Conservation (phyloP, 2,329 filamentous ascomycete species). For the Magnaporthales sp. region DNA sequence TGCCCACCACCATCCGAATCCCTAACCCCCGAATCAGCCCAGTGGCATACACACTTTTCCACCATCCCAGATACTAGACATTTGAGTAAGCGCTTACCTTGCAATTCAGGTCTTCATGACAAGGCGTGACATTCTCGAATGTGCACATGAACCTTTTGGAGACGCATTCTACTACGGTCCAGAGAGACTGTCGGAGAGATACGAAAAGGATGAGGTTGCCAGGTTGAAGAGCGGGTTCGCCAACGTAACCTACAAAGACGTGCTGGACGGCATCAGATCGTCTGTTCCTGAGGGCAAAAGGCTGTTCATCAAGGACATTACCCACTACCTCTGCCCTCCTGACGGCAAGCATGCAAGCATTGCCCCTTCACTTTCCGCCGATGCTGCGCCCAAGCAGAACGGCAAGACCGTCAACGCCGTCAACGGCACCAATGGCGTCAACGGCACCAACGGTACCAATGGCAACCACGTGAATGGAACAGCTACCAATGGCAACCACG, state of each 20-base stretch:
- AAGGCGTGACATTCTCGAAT: conserved; percentile 68
- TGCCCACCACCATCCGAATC: neutral
- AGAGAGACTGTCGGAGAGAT: conserved; percentile 74
- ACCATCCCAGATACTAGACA: neutral
- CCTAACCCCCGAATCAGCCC: neutral
- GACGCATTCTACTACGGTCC: conserved; percentile 96
- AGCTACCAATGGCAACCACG: conserved; percentile 15
- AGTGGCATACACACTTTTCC: neutral
- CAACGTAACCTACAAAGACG: conserved; percentile 63
- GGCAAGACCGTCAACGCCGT: conserved; percentile 16
- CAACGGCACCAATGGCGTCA: conserved; percentile 39
- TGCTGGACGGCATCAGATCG: conserved; percentile 50
- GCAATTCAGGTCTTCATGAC: conserved; percentile 83
- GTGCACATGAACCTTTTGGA: conserved; percentile 91
- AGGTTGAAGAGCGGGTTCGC: conserved; percentile 56
- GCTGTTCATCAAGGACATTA: conserved; percentile 97
- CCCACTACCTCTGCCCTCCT: conserved; percentile 80
- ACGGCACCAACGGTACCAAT: conserved; percentile 7
- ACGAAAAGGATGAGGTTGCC: conserved; percentile 54
- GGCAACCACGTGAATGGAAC: conserved; percentile 14
- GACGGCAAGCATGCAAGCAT: conserved; percentile 58
- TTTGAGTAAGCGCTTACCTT: neutral
- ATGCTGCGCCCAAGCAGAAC: conserved; percentile 28
- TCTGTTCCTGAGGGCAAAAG: conserved; percentile 54
- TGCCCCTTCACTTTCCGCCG: conserved; percentile 66